These are phyloP conservation scores for Plasmodium gonderi DNA, from an alignment of 169 alveolate species.

Conservation along the genomic window DNA sequence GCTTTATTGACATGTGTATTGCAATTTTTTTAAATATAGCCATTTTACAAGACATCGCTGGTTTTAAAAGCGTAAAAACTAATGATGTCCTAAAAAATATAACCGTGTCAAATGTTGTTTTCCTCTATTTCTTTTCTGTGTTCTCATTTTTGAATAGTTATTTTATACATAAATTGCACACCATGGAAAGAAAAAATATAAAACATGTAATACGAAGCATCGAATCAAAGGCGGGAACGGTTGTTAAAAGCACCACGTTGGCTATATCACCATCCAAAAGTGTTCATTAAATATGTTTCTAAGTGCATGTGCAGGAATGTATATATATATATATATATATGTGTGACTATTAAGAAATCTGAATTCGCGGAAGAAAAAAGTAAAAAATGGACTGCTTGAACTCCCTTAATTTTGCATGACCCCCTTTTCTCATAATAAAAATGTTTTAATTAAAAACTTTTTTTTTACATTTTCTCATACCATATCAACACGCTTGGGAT, in stretches of 20 bases:
- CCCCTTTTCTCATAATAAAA: neutral
- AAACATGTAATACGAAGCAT: constrained; percentile 53
- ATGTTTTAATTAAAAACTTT: neutral
- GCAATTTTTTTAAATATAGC: constrained; percentile 68
- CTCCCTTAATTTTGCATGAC: neutral
- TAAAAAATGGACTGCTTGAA: neutral
- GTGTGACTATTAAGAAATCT: neutral
- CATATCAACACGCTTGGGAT: neutral
- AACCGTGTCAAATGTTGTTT: constrained; percentile 59
- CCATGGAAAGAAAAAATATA: constrained; percentile 60
- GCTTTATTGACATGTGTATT: constrained; percentile 60
- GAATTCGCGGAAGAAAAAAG: constrained; percentile 1
- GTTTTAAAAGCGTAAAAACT: constrained; percentile 55
- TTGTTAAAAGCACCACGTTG: neutral
- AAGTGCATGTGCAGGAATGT: neutral
- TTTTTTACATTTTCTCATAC: neutral
- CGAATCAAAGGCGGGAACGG: constrained; percentile 41
- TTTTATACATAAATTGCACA: constrained; percentile 53
- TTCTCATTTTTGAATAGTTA: constrained; percentile 57
- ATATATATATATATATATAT: neutral
- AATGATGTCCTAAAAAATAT: constrained; percentile 56
- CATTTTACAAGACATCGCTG: constrained; percentile 42
- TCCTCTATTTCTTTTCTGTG: constrained; percentile 56
- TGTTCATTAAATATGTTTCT: neutral
- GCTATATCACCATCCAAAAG: neutral